Evolutionary conservation across 2,329 filamentous ascomycete species (phyloP).

Genomic region (Sordariomycetes sp.): DNA sequence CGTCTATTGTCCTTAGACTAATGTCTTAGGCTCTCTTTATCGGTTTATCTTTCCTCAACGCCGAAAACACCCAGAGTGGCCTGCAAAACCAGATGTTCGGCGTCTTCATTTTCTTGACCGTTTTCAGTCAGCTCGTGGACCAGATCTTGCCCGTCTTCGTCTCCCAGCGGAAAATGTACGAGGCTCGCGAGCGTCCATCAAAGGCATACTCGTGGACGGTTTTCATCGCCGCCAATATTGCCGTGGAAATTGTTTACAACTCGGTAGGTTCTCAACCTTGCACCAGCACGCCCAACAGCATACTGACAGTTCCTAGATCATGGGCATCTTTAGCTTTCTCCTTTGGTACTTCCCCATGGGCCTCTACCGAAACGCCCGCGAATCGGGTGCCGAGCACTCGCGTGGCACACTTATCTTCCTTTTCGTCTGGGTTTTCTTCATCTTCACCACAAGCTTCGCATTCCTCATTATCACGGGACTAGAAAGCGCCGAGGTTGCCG

Average conservation of each 20-base stretch:
- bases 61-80: constrained; percentile 46
- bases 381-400: constrained; percentile 24
- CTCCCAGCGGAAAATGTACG: constrained; percentile 54
- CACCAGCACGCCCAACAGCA: too few species aligned
- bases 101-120: constrained; percentile 58
- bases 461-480: constrained; percentile 54
- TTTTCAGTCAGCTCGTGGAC: constrained; percentile 53
- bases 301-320: constrained; percentile 16
- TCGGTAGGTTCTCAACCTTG: too few species aligned
- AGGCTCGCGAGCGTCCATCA: constrained; percentile 53
- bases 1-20: not conserved
- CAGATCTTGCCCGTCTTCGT: constrained; percentile 62
- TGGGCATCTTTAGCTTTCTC: constrained; percentile 45
- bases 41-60: constrained; percentile 53
- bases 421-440: constrained; percentile 47
- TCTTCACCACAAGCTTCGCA: constrained; percentile 53
- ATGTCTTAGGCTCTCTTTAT: constrained; percentile 40
- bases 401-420: constrained; percentile 51
- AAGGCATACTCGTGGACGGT: constrained; percentile 57
- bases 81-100: constrained; percentile 60
- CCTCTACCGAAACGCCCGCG: constrained; percentile 44
- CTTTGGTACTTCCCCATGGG: constrained; percentile 59
- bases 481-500: constrained; percentile 47
- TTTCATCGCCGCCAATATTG: constrained; percentile 46
- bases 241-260: constrained; percentile 57